Conservation (phyloP, 2,329 filamentous ascomycete species). For the Beauveria rudraprayagi region DNA sequence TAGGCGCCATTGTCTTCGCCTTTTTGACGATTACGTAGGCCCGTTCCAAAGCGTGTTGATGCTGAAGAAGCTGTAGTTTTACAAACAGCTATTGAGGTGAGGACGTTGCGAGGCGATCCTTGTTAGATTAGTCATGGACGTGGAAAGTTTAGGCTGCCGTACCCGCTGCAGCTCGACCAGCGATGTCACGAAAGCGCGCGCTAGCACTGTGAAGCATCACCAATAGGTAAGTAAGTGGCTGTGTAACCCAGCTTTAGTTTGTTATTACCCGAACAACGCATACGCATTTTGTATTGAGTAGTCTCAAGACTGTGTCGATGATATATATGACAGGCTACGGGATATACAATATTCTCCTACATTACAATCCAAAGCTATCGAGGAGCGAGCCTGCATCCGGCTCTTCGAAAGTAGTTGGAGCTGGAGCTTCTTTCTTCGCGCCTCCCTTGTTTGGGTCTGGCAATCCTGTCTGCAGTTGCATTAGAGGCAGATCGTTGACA, state of each 20-base stretch:
- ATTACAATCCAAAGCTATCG: conserved; percentile 85
- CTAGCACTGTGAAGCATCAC: no score
- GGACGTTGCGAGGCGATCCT: background rate
- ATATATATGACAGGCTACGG: background rate
- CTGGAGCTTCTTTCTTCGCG: conserved; percentile 39
- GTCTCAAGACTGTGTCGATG: background rate
- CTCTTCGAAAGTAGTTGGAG: conserved; percentile 78
- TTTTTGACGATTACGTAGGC: background rate
- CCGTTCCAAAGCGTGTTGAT: background rate
- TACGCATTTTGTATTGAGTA: no score
- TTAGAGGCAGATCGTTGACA: conserved; percentile 61
- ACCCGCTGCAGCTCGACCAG: background rate
- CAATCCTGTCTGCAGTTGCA: conserved; percentile 33
- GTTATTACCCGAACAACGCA: no score
- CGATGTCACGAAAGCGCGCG: no score
- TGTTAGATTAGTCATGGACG: conserved; percentile 2
- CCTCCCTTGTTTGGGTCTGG: conserved; percentile 23
- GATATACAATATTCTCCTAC: background rate
- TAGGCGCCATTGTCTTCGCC: conserved; percentile 16
- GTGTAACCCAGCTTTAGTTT: no score
- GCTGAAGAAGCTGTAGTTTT: background rate
- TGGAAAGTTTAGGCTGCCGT: background rate
- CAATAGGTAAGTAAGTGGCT: no score
- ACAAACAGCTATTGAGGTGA: background rate
- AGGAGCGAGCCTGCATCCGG: conserved; percentile 83